Evolutionary conservation across 306 rosid species (phyloP).

Genomic region (Phaseolus lunatus): DNA sequence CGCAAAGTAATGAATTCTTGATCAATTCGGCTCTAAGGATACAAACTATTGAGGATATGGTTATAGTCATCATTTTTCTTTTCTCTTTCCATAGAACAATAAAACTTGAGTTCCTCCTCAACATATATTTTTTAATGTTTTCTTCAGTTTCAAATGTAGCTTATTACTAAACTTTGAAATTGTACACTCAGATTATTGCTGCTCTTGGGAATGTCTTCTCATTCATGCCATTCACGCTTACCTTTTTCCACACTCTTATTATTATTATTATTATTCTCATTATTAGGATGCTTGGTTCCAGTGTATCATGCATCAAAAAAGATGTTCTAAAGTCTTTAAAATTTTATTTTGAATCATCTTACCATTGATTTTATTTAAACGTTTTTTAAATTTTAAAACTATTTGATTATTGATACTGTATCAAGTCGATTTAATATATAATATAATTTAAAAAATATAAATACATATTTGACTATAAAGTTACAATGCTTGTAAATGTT

Average conservation of each 20-base stretch:
- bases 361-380: too few relatives aligned
- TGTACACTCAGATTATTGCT: constrained; percentile 32
- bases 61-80: constrained; percentile 29
- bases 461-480: too few relatives aligned
- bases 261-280: too few relatives aligned
- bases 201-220: background rate
- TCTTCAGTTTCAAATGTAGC: constrained; percentile 25
- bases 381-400: too few relatives aligned
- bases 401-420: too few relatives aligned
- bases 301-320: too few relatives aligned
- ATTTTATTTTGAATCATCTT: too few relatives aligned
- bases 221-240: background rate
- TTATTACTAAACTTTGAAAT: constrained; percentile 29
- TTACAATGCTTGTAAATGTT: too few relatives aligned
- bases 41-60: constrained; percentile 44
- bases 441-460: too few relatives aligned
- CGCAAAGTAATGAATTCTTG: constrained; percentile 48
- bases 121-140: constrained; percentile 2
- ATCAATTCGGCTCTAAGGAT: constrained; percentile 43
- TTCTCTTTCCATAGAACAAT: constrained; percentile 43
- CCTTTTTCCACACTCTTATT: background rate
- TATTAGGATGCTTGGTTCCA: too few relatives aligned
- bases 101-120: constrained; percentile 16
- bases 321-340: too few relatives aligned
- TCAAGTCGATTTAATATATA: too few relatives aligned